Conservation (phyloP, 2,329 filamentous ascomycete genomes). For the Fonsecaea multimorphosa region DNA sequence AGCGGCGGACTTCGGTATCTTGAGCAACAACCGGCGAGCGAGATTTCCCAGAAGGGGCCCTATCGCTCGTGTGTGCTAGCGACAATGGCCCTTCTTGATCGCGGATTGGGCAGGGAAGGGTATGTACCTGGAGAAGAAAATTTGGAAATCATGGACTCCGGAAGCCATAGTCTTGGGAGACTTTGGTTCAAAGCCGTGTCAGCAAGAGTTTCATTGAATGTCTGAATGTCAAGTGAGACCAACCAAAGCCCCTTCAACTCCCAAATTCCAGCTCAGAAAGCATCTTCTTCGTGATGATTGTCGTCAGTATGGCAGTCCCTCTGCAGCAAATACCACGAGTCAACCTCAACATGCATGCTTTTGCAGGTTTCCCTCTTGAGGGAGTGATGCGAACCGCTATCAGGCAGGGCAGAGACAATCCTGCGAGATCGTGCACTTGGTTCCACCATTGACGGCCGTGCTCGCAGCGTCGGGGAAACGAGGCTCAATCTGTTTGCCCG, state of each 20-base stretch:
- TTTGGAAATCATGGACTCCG: neutral
- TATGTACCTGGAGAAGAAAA: constrained; percentile 12
- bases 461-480: neutral
- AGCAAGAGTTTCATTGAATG: constrained; percentile 33
- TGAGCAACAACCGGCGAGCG: neutral
- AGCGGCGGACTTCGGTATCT: neutral
- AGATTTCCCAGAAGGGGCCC: neutral
- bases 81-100: neutral
- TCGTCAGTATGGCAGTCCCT: neutral
- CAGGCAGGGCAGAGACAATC: neutral
- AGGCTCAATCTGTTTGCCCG: neutral
- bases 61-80: neutral
- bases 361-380: neutral
- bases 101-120: neutral
- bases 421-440: neutral
- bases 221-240: constrained; percentile 31
- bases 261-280: neutral
- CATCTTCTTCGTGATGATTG: neutral
- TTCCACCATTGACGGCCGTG: neutral
- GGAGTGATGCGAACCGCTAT: neutral
- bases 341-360: neutral
- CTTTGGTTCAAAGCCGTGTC: constrained; percentile 27
- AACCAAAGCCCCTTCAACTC: constrained; percentile 25
- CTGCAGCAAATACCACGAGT: neutral
- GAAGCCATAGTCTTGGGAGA: neutral